Evolutionary conservation across 2,329 filamentous ascomycete genomes (phyloP).

Genomic region (Leptographium procerum): DNA sequence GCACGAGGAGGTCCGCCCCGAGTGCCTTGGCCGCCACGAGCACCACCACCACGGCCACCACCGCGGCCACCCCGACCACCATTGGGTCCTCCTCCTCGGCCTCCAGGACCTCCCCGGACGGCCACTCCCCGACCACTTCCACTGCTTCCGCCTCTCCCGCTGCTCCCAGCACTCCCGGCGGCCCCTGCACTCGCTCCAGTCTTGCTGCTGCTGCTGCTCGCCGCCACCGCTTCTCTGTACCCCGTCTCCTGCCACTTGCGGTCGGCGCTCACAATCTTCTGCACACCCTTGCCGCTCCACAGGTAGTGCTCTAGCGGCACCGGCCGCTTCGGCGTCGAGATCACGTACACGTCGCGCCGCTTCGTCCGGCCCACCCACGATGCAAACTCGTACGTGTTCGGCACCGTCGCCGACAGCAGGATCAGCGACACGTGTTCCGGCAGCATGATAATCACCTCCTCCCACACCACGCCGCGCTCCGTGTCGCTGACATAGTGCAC

Average conservation of each 20-base stretch:
- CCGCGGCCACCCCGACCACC: slow-evolving; percentile 31
- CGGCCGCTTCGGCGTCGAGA: slow-evolving; percentile 89
- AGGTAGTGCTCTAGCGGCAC: slow-evolving; percentile 93
- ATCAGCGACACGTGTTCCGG: slow-evolving; percentile 95
- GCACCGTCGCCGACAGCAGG: slow-evolving; percentile 87
- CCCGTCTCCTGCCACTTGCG: slow-evolving; percentile 86
- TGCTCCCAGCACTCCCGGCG: neutral
- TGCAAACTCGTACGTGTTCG: slow-evolving; percentile 94
- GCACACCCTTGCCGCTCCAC: slow-evolving; percentile 85
- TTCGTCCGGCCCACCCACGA: slow-evolving; percentile 98
- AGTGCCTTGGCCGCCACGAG: slow-evolving; percentile 29
- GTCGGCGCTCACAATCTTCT: slow-evolving; percentile 88
- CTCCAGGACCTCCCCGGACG: slow-evolving; percentile 11
- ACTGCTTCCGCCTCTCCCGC: neutral
- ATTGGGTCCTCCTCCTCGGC: slow-evolving; percentile 14
- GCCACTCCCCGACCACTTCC: no score
- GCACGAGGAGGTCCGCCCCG: slow-evolving; percentile 47
- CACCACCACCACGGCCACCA: slow-evolving; percentile 17
- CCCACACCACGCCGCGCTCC: slow-evolving; percentile 95
- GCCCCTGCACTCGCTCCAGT: no score
- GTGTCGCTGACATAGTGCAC: slow-evolving; percentile 97
- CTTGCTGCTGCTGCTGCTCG: slow-evolving; percentile 24
- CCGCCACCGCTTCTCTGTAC: slow-evolving; percentile 59
- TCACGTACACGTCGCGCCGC: slow-evolving; percentile 98
- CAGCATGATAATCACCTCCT: slow-evolving; percentile 99